These are phyloP conservation scores for Colletotrichum sp. DNA, from an alignment of 2,329 filamentous ascomycete genomes.

Conservation along the genomic window DNA sequence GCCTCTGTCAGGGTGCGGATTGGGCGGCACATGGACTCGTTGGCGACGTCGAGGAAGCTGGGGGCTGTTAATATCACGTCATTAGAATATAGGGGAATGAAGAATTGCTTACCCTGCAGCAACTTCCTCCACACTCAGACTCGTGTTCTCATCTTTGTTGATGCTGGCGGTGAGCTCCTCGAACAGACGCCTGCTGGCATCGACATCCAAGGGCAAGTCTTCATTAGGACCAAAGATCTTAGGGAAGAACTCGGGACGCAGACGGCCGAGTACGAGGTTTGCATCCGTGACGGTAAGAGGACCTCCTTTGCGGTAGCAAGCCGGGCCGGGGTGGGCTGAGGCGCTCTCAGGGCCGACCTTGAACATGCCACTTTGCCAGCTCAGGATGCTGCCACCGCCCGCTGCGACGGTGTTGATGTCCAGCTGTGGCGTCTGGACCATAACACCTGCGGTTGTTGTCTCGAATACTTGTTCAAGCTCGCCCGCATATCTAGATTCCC, in stretches of 20 bases:
- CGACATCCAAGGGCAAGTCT: slow-evolving; percentile 55
- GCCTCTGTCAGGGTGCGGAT: slow-evolving; percentile 40
- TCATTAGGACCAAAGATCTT: slow-evolving; percentile 76
- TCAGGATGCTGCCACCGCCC: slow-evolving; percentile 73
- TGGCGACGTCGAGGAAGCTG: slow-evolving; percentile 38
- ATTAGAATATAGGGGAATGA: rapidly evolving
- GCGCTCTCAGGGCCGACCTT: slow-evolving; percentile 76
- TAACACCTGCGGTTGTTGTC: slow-evolving; percentile 76
- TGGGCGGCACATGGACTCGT: slow-evolving; percentile 39
- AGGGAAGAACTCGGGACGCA: slow-evolving; percentile 68
- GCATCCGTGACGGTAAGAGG: slow-evolving; percentile 76
- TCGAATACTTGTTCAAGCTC: slow-evolving; percentile 60
- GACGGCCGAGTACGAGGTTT: slow-evolving; percentile 70
- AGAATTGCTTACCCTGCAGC: slow-evolving; percentile 52
- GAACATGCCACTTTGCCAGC: slow-evolving; percentile 75
- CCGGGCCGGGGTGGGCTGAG: slow-evolving; percentile 72
- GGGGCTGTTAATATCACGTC: neutral
- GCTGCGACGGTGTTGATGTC: slow-evolving; percentile 77
- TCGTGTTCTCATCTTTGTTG: slow-evolving; percentile 37
- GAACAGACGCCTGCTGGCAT: slow-evolving; percentile 44
- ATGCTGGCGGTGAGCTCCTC: slow-evolving; percentile 45
- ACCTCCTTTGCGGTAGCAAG: slow-evolving; percentile 74
- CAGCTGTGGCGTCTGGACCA: slow-evolving; percentile 52
- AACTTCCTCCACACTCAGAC: slow-evolving; percentile 28
- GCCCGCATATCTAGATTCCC: neutral